Evolutionary conservation across 2,329 filamentous ascomycete species (phyloP).

Genomic region (Pseudogymnoascus sp.): DNA sequence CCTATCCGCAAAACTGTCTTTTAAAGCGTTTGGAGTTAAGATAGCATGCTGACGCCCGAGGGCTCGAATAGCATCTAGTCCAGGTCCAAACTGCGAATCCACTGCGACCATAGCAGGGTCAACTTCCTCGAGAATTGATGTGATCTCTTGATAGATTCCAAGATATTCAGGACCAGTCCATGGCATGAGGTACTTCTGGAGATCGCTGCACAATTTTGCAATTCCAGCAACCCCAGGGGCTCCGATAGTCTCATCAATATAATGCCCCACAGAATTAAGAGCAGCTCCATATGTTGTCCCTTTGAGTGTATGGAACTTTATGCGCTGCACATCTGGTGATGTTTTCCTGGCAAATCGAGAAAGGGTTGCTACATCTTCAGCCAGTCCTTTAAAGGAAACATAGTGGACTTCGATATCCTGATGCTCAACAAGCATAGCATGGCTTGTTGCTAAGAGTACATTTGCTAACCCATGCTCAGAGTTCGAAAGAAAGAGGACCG

Average conservation of each 20-base stretch:
- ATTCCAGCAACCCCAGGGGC: slow-evolving; percentile 31
- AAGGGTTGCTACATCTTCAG: slow-evolving; percentile 24
- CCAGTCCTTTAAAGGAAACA: slow-evolving; percentile 35
- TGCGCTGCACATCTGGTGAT: not conserved
- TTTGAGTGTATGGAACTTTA: not conserved
- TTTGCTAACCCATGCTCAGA: slow-evolving; percentile 41
- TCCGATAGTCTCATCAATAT: slow-evolving; percentile 7
- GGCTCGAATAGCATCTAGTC: slow-evolving; percentile 35
- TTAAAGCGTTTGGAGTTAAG: slow-evolving; percentile 39
- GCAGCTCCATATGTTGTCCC: slow-evolving; percentile 9
- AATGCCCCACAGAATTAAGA: slow-evolving; percentile 12
- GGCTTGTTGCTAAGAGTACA: slow-evolving; percentile 37
- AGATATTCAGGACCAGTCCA: slow-evolving; percentile 37
- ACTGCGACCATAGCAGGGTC: slow-evolving; percentile 36
- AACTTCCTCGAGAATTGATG: slow-evolving; percentile 32
- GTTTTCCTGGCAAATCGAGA: not conserved
- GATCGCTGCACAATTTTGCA: slow-evolving; percentile 21
- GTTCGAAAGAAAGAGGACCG: slow-evolving; percentile 38
- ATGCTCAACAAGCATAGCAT: slow-evolving; percentile 33
- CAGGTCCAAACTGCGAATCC: slow-evolving; percentile 39
- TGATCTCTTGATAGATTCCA: slow-evolving; percentile 32
- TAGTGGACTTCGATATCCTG: slow-evolving; percentile 36
- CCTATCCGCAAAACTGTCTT: slow-evolving; percentile 33
- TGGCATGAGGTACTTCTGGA: slow-evolving; percentile 24
- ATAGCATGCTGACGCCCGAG: slow-evolving; percentile 30